Percentiles rank a stretch among this genome's conserved stretches.
phyloP scores from a whole-genome alignment of 768 basidiomycete species.

The Crucibulum laeve region DNA sequence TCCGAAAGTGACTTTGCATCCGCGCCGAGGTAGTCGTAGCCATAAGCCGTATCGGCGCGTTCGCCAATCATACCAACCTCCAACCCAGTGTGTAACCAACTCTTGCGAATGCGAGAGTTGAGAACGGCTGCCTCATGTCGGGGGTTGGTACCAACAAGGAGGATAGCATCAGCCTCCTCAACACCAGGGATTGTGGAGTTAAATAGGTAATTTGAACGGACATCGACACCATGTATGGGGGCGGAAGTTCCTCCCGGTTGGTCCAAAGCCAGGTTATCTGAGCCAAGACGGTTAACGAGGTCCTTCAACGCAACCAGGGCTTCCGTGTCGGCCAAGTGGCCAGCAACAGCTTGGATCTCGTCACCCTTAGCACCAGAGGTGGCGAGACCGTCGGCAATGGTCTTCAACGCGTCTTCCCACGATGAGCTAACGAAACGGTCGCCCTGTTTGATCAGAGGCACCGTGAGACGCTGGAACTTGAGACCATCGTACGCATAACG shows the following conservation, averaged over 20 bases:
- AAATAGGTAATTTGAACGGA: conserved; percentile 96
- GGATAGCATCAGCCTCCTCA: conserved; percentile 87
- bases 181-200: conserved; percentile 89
- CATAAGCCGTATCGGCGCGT: conserved; percentile 86
- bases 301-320: conserved; percentile 93
- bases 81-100: conserved; percentile 82
- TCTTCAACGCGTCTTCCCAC: conserved; percentile 86
- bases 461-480: conserved; percentile 90
- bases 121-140: conserved; percentile 96
- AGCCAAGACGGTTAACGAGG: conserved; percentile 86
- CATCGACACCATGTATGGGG: conserved; percentile 79
- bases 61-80: conserved; percentile 91
- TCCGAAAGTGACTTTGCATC: conserved; percentile 71
- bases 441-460: conserved; percentile 86
- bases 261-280: conserved; percentile 89
- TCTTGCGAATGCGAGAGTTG: conserved; percentile 95
- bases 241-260: conserved; percentile 59
- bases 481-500: conserved; percentile 96
- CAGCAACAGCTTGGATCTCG: conserved; percentile 94
- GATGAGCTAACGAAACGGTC: conserved; percentile 86
- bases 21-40: conserved; percentile 86
- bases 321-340: conserved; percentile 91
- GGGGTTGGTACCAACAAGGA: conserved; percentile 95
- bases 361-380: conserved; percentile 80
- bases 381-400: conserved; percentile 74